phyloP scores from a whole-genome alignment of 1,139 yeast species.

The Kluyveromyces sp. region DNA sequence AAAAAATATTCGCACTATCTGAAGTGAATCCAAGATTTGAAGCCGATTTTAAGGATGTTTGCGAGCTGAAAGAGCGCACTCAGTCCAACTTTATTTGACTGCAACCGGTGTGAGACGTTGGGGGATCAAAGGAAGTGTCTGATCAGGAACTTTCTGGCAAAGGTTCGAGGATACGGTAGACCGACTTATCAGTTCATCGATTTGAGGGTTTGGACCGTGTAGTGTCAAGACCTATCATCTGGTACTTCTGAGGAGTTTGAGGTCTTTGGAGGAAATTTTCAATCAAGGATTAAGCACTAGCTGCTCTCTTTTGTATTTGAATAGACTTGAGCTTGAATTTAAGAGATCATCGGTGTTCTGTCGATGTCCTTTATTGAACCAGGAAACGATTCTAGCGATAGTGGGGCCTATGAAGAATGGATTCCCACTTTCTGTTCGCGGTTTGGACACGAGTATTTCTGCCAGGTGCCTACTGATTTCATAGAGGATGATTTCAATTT shows the following conservation, averaged over 20 bases:
- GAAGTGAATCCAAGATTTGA: too few species aligned
- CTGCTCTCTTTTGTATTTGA: too few species aligned
- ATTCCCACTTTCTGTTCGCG: conserved; percentile 79
- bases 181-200: background rate
- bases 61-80: too few species aligned
- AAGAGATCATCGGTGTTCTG: too few species aligned
- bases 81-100: too few species aligned
- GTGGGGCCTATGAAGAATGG: conserved; percentile 60
- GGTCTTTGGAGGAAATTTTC: too few species aligned
- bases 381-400: conserved; percentile 16
- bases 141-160: background rate
- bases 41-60: too few species aligned
- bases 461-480: conserved; percentile 86
- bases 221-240: background rate
- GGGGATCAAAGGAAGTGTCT: background rate
- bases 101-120: too few species aligned
- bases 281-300: too few species aligned
- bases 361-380: conserved; percentile 11
- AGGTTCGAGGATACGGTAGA: background rate
- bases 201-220: background rate
- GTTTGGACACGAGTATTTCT: conserved; percentile 89
- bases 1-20: too few species aligned
- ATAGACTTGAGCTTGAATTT: too few species aligned
- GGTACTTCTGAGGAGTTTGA: background rate
- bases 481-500: conserved; percentile 94